phyloP scores from a whole-genome alignment of 768 basidiomycete genomes.

The Mycena albidolilacea region DNA sequence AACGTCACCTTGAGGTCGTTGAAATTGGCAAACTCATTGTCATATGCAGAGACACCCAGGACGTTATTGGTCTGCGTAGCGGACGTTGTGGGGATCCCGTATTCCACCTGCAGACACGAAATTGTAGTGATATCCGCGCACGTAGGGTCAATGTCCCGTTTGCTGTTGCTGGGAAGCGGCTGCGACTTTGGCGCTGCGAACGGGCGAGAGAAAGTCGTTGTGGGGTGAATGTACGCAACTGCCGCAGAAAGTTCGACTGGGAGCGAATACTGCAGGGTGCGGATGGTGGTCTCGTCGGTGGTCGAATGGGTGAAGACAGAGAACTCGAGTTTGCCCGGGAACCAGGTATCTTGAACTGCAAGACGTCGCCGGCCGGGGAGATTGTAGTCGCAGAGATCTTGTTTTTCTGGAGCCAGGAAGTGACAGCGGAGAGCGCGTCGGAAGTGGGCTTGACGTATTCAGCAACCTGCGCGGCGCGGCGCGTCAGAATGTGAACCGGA shows the following conservation, averaged over 20 bases:
- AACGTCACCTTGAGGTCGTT: background rate
- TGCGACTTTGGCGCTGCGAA: constrained; percentile 15
- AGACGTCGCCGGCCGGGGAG: background rate
- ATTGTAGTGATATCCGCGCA: constrained; percentile 31
- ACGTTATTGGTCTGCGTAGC: constrained; percentile 45
- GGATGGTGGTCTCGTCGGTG: constrained; percentile 50
- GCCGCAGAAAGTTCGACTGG: background rate
- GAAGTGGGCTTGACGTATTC: constrained; percentile 32
- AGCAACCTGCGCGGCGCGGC: constrained; percentile 13
- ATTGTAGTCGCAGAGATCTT: constrained; percentile 10
- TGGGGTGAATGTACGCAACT: constrained; percentile 43
- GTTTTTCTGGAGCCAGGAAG: constrained; percentile 17
- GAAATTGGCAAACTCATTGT: constrained; percentile 39
- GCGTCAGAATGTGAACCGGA: background rate
- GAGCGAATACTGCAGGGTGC: constrained; percentile 46
- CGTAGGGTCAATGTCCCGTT: constrained; percentile 27
- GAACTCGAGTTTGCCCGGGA: constrained; percentile 9
- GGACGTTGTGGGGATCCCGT: constrained; percentile 50
- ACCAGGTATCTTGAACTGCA: too few species aligned
- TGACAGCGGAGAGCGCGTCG: constrained; percentile 25
- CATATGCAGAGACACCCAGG: constrained; percentile 50
- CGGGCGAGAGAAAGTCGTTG: constrained; percentile 48
- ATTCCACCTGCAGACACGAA: constrained; percentile 46
- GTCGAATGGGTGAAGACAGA: constrained; percentile 48
- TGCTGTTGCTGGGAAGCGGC: constrained; percentile 15